Conservation (phyloP, 306 rosid genomes). For the Fragaria iinumae region DNA sequence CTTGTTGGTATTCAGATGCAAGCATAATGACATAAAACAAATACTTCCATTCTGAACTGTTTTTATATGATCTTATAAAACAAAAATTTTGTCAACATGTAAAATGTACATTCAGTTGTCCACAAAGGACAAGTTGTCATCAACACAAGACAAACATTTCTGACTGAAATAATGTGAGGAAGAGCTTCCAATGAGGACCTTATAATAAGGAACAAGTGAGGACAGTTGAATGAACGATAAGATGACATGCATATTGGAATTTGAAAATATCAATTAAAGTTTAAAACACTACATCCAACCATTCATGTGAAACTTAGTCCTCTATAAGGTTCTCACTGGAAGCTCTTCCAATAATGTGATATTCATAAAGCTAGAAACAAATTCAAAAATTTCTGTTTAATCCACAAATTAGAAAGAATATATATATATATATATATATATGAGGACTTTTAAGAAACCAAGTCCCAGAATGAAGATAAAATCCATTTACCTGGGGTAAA, state of each 20-base stretch:
- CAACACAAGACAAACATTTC: background rate
- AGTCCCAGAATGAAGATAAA: background rate
- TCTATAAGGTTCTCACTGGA: too few relatives aligned
- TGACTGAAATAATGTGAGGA: background rate
- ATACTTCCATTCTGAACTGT: background rate
- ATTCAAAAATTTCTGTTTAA: too few relatives aligned
- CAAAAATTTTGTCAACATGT: background rate
- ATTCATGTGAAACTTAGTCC: background rate
- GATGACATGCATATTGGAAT: too few relatives aligned
- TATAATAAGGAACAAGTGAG: too few relatives aligned
- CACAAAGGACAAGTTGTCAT: constrained; percentile 3
- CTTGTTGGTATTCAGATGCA: constrained; percentile 1
- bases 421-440: too few relatives aligned
- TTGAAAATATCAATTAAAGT: too few relatives aligned
- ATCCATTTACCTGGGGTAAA: constrained; percentile 30
- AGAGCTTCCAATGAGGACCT: too few relatives aligned
- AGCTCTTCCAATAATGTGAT: background rate
- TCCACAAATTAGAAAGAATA: background rate
- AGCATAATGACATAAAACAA: background rate
- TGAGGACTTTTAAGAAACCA: background rate
- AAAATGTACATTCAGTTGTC: background rate
- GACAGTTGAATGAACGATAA: too few relatives aligned
- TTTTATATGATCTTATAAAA: background rate
- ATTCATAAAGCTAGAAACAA: constrained; percentile 3
- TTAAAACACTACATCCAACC: too few relatives aligned